Base-by-base conservation (phyloP, 169 alveolate genomes). In the Plasmodium gonderi region DNA sequence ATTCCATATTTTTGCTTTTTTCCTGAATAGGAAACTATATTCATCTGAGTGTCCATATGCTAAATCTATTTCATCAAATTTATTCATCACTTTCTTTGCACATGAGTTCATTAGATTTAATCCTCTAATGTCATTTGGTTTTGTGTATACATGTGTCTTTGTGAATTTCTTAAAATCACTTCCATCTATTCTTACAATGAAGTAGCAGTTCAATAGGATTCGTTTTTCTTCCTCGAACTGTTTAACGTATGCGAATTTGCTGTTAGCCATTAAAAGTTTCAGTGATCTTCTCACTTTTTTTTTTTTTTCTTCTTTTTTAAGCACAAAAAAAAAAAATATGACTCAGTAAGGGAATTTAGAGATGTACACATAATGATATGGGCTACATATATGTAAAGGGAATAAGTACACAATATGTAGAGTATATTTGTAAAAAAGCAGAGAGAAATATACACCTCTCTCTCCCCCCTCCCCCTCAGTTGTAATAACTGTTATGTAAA, bases 41-140 rank as follows among this genome's bases (percentile, higher is more conserved):
- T 97, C 98, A 91, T 98, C 99, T 44, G 99, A 97, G 60, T 98
- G 98, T 0, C 99, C 99, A 91, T 98, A 99, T 29, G 98, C 98
- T 42, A 99, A 89, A 40, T 97, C 95, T 17, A 99, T 97, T 90
- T 99, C 99, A 23, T 97, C 96, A 81, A 97, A 97, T 17, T 94
- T 89, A 60, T 97, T 95, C 99, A 98, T 97, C 20, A 98, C 99
- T 42, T 94, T 91, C 38, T 95, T 96, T 3, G 99, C 99, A 29
- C 99, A 97, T 75, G 92, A 94, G 80, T 96, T 97, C 99, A 98
- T 98, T 36, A 98, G 83, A 31, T 95, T 94, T 44, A 99, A 78
- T 7, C 98, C 99, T 80, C 96, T 78, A 40, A 96, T 94, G 90
- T 99, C 99, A 89, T 98, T 98, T 4, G 99, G 99, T 92, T 99